Percentiles rank a stretch among this genome's conserved stretches.
phyloP scores from a whole-genome alignment of 2,329 filamentous ascomycete genomes.

The Fusarium citri region DNA sequence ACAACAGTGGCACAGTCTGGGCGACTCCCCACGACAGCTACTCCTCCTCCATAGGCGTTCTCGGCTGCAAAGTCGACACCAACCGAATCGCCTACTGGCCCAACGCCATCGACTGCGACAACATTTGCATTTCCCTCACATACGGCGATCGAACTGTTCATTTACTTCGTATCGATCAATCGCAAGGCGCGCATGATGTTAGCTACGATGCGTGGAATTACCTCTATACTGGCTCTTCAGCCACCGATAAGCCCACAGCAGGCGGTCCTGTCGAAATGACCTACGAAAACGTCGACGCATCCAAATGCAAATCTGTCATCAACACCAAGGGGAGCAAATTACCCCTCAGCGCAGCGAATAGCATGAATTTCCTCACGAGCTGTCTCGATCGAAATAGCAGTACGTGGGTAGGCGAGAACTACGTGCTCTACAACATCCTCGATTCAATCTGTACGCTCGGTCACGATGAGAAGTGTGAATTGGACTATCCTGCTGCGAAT shows the following conservation, averaged over 20 bases:
- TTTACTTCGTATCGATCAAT: slow-evolving; percentile 70
- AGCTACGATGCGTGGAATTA: slow-evolving; percentile 73
- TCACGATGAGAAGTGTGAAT: slow-evolving; percentile 58
- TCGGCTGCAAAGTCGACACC: slow-evolving; percentile 70
- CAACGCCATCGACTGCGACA: slow-evolving; percentile 63
- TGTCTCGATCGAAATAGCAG: slow-evolving; percentile 55
- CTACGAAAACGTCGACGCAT: slow-evolving; percentile 57
- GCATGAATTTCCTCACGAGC: slow-evolving; percentile 63
- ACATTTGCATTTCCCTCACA: slow-evolving; percentile 66
- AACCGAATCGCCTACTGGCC: slow-evolving; percentile 73
- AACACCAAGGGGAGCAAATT: slow-evolving; percentile 54
- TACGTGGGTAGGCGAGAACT: slow-evolving; percentile 61
- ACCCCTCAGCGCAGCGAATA: slow-evolving; percentile 61
- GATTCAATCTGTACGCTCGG: slow-evolving; percentile 61
- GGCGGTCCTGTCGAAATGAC: slow-evolving; percentile 63
- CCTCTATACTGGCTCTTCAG: slow-evolving; percentile 62
- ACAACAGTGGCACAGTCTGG: slow-evolving; percentile 43
- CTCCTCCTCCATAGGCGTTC: slow-evolving; percentile 68
- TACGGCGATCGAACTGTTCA: slow-evolving; percentile 63
- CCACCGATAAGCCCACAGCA: slow-evolving; percentile 57
- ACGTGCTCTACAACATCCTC: slow-evolving; percentile 63
- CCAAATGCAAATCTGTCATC: slow-evolving; percentile 62
- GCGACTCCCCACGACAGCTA: slow-evolving; percentile 68
- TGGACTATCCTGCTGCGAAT: slow-evolving; percentile 58
- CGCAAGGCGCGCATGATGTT: slow-evolving; percentile 67